Base-by-base conservation (phyloP, 23 red algal species). In the Gracilaria caudata region DNA sequence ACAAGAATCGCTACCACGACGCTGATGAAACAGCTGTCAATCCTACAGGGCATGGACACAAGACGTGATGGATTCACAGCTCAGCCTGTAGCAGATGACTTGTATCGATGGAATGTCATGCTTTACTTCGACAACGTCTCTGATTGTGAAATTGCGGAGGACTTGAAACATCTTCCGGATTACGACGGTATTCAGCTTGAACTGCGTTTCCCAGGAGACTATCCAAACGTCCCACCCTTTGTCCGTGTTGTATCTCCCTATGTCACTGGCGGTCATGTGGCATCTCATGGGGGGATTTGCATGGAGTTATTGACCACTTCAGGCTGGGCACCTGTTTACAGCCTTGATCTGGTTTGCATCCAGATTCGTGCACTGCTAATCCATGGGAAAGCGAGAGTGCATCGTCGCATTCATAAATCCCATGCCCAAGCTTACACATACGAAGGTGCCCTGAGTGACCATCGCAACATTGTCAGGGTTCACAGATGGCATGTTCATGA, bases 251-350 rank as follows among this genome's bases (percentile, higher is more conserved):
- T 86, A 17, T 75, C 79, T 20, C 90, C 90, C 21, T 93, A 65
- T 58, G 45, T 77, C 36, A 37, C 44, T n/a, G 70, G 54, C 24
- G 81, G 80, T 34, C 81, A 86, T 64, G 90, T 93, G 4, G 65
- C 51, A 23, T 11, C 64, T 12, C 81, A 64, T 29, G 90, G 90
- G n/a, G 90, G 80, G 68, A 30, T 93, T 32, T 93, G 90, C 33
- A 93, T 93, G 90, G 90, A 93, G 73, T 38, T 93, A 9, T 58
- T 93, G 28, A 93, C 90, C 8, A 66, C 79, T 23, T 77, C 80
- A 38, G 90, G 90, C 11, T 93, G 90, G 90, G 80, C 90, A 26
- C 90, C 90, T 47, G 90, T 84, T 23, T 77, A 86, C 47, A 86
- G 90, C 35, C 82, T 93, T 53, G 87, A 91, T 32, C 56, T 77